Conservation (phyloP, 371 early-diverging fungal genomes). For the Rhizopus stolonifer region DNA sequence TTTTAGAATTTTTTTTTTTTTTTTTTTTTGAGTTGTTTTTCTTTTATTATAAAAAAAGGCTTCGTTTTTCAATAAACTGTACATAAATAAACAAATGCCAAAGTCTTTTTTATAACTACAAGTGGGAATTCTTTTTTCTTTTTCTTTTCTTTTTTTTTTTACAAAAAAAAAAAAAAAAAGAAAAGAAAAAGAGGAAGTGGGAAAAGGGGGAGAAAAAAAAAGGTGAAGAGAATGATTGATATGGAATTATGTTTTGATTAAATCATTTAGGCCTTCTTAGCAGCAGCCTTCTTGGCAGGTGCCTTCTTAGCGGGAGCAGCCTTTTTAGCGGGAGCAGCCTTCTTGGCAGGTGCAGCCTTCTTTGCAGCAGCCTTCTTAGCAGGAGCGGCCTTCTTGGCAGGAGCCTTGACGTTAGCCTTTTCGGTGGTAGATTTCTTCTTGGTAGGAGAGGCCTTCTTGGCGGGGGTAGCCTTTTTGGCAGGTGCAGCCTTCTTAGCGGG, state of each 20-base stretch:
- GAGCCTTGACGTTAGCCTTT: no score
- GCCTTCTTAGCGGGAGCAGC: constrained; percentile 28
- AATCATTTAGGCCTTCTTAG: constrained; percentile 13
- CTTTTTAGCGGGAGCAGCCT: constrained; percentile 27
- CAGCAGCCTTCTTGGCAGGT: constrained; percentile 25
- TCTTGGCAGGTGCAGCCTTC: constrained; percentile 27
- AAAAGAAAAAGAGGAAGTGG: constrained; percentile 3
- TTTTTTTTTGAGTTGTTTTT: background rate
- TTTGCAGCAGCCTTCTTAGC: constrained; percentile 26
- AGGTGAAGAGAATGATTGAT: background rate
- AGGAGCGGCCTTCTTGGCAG: constrained; percentile 40
- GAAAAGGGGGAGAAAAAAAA: background rate
- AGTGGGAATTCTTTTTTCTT: constrained; percentile 3
- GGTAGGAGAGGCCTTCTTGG: constrained; percentile 22
- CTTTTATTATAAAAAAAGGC: background rate
- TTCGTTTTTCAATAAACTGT: constrained; percentile 14
- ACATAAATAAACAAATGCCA: constrained; percentile 14
- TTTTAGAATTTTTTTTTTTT: no score
- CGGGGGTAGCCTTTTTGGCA: constrained; percentile 26
- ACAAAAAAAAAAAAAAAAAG: no score
- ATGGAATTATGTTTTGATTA: background rate
- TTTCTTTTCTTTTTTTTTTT: no score
- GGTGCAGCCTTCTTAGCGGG: constrained; percentile 56
- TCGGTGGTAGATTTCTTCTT: constrained; percentile 24
- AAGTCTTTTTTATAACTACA: constrained; percentile 5